phyloP scores from a whole-genome alignment of 352 stramenopile species.

The Phytophthora hibernalis region DNA sequence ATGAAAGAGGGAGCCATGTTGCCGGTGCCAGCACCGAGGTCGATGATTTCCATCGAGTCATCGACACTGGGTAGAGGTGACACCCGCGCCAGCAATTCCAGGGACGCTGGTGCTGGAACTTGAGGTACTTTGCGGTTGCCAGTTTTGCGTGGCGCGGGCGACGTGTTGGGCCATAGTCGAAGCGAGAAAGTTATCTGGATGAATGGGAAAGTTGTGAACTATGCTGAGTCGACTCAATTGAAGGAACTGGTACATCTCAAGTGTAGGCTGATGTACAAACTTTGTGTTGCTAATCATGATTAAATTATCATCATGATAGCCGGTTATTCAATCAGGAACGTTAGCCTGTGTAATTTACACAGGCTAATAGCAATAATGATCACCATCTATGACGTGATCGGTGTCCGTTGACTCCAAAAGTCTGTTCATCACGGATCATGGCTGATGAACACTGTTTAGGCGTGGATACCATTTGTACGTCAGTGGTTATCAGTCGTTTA shows the following conservation, averaged over 20 bases:
- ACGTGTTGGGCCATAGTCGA: conserved; percentile 22
- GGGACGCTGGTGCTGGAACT: conserved; percentile 69
- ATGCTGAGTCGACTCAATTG: neutral
- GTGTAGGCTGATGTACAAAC: neutral
- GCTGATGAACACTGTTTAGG: conserved; percentile 3
- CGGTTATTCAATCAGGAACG: neutral
- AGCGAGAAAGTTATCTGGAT: neutral
- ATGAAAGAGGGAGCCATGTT: conserved; percentile 76
- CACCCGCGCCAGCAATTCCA: conserved; percentile 60
- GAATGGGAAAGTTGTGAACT: neutral
- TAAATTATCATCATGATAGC: too few species aligned
- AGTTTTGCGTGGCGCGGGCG: conserved; percentile 47
- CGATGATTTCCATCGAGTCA: conserved; percentile 48
- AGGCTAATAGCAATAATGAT: too few species aligned
- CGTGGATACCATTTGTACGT: too few species aligned
- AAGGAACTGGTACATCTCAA: conserved; percentile 5
- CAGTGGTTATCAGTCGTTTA: too few species aligned
- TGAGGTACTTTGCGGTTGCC: conserved; percentile 68
- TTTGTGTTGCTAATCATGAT: too few species aligned
- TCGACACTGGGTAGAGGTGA: conserved; percentile 26
- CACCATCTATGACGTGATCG: neutral
- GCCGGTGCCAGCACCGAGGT: conserved; percentile 71
- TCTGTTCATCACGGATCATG: conserved; percentile 4
- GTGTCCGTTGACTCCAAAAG: too few species aligned
- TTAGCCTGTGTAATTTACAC: too few species aligned